A percentile compares a stretch with the other conserved stretches of the same genome.
Evolutionary conservation across 2,329 filamentous ascomycete species (phyloP).

Genomic region (Lachnellula suecica): DNA sequence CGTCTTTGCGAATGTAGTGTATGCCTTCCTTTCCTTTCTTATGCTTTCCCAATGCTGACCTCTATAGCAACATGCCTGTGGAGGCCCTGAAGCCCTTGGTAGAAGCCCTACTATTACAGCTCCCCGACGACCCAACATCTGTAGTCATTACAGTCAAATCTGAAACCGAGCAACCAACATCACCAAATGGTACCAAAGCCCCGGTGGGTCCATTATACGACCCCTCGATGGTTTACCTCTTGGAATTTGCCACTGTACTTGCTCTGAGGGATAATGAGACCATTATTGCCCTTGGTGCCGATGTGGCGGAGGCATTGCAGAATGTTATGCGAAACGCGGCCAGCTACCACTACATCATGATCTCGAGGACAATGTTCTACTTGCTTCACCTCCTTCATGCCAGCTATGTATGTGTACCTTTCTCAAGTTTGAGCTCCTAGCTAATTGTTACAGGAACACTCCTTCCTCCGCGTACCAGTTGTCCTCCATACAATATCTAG

Average conservation of each 20-base stretch:
- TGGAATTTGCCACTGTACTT: slow-evolving; percentile 85
- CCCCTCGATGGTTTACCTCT: slow-evolving; percentile 81
- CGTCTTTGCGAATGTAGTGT: slow-evolving; percentile 81
- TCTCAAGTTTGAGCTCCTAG: slow-evolving; percentile 17
- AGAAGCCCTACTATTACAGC: slow-evolving; percentile 71
- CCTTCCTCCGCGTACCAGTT: slow-evolving; percentile 89
- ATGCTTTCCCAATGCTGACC: slow-evolving; percentile 12
- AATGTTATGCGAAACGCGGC: slow-evolving; percentile 76
- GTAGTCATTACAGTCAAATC: slow-evolving; percentile 87
- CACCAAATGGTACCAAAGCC: slow-evolving; percentile 58
- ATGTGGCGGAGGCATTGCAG: slow-evolving; percentile 78
- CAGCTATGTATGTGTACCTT: slow-evolving; percentile 70
- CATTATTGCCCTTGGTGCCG: slow-evolving; percentile 71
- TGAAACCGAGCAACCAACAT: slow-evolving; percentile 67
- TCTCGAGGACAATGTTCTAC: slow-evolving; percentile 85
- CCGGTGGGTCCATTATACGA: slow-evolving; percentile 69
- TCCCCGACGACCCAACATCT: slow-evolving; percentile 82
- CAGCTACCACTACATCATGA: slow-evolving; percentile 77
- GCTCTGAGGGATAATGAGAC: slow-evolving; percentile 74
- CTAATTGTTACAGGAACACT: slow-evolving; percentile 63
- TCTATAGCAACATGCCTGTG: slow-evolving; percentile 57
- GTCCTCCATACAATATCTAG: slow-evolving; percentile 89
- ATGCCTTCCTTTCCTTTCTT: slow-evolving; percentile 35
- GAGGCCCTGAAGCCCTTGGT: slow-evolving; percentile 62
- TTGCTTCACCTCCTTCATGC: slow-evolving; percentile 77